Evolutionary conservation across 345 rosid genomes (phyloP).

Genomic region (Ceriops tagal): DNA sequence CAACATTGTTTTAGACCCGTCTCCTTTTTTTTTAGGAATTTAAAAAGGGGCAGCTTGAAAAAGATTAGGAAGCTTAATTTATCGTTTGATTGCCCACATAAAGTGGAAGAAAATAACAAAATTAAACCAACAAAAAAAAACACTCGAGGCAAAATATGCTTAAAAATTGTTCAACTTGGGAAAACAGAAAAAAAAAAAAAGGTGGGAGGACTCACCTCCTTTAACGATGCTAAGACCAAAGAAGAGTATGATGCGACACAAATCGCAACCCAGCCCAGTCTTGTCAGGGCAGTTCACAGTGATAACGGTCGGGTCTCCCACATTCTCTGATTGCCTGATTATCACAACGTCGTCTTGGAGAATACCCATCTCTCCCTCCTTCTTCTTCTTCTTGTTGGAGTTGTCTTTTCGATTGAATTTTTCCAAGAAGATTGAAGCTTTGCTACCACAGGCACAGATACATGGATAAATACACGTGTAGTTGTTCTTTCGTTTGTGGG

Average conservation of each 20-base stretch:
- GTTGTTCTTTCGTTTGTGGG: neutral
- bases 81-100: too few species aligned
- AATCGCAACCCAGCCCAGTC: constrained; percentile 91
- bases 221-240: constrained; percentile 80
- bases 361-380: constrained; percentile 56
- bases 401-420: neutral
- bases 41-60: too few species aligned
- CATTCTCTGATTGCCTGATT: constrained; percentile 62
- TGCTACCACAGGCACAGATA: neutral
- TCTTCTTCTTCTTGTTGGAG: neutral
- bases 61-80: too few species aligned
- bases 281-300: constrained; percentile 96
- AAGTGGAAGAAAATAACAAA: too few species aligned
- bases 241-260: constrained; percentile 89
- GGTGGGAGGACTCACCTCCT: constrained; percentile 51
- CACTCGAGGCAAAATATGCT: too few species aligned
- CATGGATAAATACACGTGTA: neutral
- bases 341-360: constrained; percentile 80
- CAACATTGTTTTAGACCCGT: neutral
- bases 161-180: too few species aligned
- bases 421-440: neutral
- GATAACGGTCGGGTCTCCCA: constrained; percentile 67
- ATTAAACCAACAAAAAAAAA: too few species aligned
- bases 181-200: too few species aligned
- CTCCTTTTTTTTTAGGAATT: neutral